Percentiles rank a stretch among this genome's conserved stretches.
Conservation (phyloP, 2,329 filamentous ascomycete genomes). For the Aspergillus luchuensis region DNA sequence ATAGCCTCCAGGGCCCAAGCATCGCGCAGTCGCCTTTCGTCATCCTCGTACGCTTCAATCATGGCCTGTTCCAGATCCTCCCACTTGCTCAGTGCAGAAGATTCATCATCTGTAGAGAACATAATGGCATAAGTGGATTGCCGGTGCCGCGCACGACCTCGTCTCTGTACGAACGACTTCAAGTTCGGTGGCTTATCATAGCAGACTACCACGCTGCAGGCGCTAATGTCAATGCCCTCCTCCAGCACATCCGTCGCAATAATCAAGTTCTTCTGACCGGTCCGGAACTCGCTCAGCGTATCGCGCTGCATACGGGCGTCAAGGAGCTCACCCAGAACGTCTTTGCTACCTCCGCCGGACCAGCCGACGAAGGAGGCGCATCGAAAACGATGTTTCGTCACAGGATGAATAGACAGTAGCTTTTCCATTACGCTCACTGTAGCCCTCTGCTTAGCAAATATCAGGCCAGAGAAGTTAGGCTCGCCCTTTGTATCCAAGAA, state of each 20-base stretch:
- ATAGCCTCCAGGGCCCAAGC: conserved; percentile 54
- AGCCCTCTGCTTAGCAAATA: conserved; percentile 68
- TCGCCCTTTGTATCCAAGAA: conserved; percentile 50
- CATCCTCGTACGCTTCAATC: conserved; percentile 68
- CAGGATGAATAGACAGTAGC: conserved; percentile 58
- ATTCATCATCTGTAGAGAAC: conserved; percentile 40
- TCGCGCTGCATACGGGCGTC: conserved; percentile 51
- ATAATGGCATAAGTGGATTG: conserved; percentile 59
- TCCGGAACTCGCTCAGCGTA: conserved; percentile 57
- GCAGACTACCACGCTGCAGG: conserved; percentile 66
- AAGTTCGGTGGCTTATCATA: conserved; percentile 64
- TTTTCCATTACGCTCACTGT: conserved; percentile 63
- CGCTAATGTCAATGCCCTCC: conserved; percentile 64
- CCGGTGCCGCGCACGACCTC: conserved; percentile 62
- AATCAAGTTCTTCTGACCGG: conserved; percentile 58
- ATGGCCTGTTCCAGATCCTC: conserved; percentile 70
- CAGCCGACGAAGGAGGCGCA: conserved; percentile 50
- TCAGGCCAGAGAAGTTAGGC: conserved; percentile 58
- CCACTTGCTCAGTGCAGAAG: conserved; percentile 56
- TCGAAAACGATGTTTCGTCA: conserved; percentile 49
- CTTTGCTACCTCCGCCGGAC: conserved; percentile 46
- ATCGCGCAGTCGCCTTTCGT: conserved; percentile 55
- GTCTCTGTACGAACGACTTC: conserved; percentile 66
- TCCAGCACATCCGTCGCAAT: conserved; percentile 61
- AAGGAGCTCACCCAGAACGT: conserved; percentile 53